Evolutionary conservation across 2,329 filamentous ascomycete genomes (phyloP).

Genomic region (Pseudocercospora vitis): DNA sequence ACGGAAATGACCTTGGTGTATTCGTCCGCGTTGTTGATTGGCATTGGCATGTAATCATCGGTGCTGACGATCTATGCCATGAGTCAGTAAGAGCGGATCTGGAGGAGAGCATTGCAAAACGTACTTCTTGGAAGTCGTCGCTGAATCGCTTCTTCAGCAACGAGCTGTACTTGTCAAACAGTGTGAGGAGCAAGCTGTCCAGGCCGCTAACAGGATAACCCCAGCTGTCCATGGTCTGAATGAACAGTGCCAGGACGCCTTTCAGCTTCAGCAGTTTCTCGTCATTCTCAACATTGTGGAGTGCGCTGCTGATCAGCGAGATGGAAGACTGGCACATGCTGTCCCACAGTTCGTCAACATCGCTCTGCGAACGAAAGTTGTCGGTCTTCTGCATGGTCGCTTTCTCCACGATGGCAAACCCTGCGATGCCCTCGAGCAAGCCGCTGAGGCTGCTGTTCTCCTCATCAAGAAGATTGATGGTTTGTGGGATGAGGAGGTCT

Average conservation of each 20-base stretch:
- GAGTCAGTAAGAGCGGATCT: conserved; percentile 8
- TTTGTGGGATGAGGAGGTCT: conserved; percentile 77
- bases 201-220: conserved; percentile 79
- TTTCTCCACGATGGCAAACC: conserved; percentile 94
- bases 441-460: conserved; percentile 85
- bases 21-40: conserved; percentile 83
- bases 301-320: conserved; percentile 73
- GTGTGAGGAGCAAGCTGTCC: conserved; percentile 78
- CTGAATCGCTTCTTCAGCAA: conserved; percentile 88
- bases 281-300: conserved; percentile 79
- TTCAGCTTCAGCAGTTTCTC: conserved; percentile 94
- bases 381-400: conserved; percentile 86
- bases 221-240: conserved; percentile 98
- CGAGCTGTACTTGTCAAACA: conserved; percentile 94
- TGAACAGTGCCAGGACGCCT: conserved; percentile 86
- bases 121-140: conserved; percentile 88
- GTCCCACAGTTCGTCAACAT: conserved; percentile 98
- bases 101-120: not conserved
- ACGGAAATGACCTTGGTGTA: conserved; percentile 96
- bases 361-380: conserved; percentile 75
- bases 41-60: conserved; percentile 99
- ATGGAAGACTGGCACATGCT: conserved; percentile 93
- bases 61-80: conserved; percentile 65
- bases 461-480: conserved; percentile 75
- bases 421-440: conserved; percentile 87